Evolutionary conservation across 768 basidiomycete genomes (phyloP), one percentile per base, ranked within the genome.

Genomic region (Dioszegia aurantiaca): DNA sequence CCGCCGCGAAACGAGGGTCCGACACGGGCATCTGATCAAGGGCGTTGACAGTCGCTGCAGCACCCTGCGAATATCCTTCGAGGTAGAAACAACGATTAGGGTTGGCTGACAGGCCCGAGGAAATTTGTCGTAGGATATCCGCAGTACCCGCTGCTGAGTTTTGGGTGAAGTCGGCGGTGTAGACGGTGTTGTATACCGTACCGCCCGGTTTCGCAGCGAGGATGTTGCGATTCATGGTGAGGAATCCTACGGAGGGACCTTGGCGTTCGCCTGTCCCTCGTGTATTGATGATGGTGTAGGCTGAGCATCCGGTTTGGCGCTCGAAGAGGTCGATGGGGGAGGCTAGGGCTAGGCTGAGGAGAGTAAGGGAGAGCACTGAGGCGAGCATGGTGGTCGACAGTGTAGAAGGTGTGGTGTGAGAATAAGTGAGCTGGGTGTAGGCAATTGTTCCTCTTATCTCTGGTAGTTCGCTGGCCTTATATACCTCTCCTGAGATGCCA

Each of bases 31-130:
- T 23, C 19, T 48, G 9, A 3, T 26, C 17, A 5, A 64, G 36
- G 1, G 63, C 63, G 24, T 47, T 41, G 56, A 61, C 51, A 1
- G 63, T 64, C 21, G 63, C 59, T 36, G 63, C 63, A 4, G 63
- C 63, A 2, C 63, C 63, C 36, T 64, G 63, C 33, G 55, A 57
- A 46, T 64, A 64, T 11, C 63, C 63, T 44, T 64, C 43, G 14
- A 64, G 37, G 52, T 53, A 33, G 59, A 60, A 64, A 42, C 63
- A 64, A 11, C 56, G 49, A 30, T 11, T 31, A 9, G 63, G 63
- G 43, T 64, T 51, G 11, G 36, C 24, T 16, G 45, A 33, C 10
- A 64, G 48, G 17, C 28, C 45, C n/a, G 42, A 21, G 14, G 6
- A 41, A 24, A 64, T 30, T 49, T 56, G 23, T 11, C 45, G 52